Evolutionary conservation across 2,329 filamentous ascomycete genomes (phyloP), one percentile per base, ranked within the genome.

Genomic region (Trichoderma gracile): DNA sequence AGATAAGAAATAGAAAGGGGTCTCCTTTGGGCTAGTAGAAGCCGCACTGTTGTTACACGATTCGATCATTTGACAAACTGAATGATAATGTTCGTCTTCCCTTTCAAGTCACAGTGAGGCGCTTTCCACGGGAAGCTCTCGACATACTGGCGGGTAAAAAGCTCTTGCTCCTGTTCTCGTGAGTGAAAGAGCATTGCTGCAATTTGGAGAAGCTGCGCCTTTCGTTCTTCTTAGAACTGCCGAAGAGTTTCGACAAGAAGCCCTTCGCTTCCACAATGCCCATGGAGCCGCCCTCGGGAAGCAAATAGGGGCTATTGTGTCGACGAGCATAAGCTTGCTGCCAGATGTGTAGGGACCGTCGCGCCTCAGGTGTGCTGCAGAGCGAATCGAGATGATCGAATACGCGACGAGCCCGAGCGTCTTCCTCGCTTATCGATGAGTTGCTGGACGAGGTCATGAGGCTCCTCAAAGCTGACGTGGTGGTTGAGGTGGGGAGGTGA

Each of bases 321-420:
- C 71, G 75, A 8, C 79, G 76, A 30, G 83, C 82, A 69, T 82
- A 86, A 3, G 66, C 67, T 65, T 81, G 76, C 71, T 84, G 83
- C 79, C 82, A 87, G 4, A 72, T 68, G 33, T 75, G 75, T 2
- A 87, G 72, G 38, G 84, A 78, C 5, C 73, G 69, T n/a, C 74
- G 78, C 1, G 85, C 83, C 55, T 82, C 81, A 2, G 69, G 69
- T 0, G 81, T 85, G 9, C 71, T 70, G 65, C 84, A 87, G 15
- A 80, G 71, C 0, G 74, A 70, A 46, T 82, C 78, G 0, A 87
- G 77, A 38, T 81, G 75, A 2, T 69, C 54, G 59, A 87, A 84
- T 0, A 83, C 76, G 33, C 80, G 79, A 10, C 73, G 74, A 52
- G 72, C 75, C 30, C 78, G 76, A 40, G 73, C 71, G n/a, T 83